phyloP scores from a whole-genome alignment of 139 green algal species.

The Tetradesmus obliquus region DNA sequence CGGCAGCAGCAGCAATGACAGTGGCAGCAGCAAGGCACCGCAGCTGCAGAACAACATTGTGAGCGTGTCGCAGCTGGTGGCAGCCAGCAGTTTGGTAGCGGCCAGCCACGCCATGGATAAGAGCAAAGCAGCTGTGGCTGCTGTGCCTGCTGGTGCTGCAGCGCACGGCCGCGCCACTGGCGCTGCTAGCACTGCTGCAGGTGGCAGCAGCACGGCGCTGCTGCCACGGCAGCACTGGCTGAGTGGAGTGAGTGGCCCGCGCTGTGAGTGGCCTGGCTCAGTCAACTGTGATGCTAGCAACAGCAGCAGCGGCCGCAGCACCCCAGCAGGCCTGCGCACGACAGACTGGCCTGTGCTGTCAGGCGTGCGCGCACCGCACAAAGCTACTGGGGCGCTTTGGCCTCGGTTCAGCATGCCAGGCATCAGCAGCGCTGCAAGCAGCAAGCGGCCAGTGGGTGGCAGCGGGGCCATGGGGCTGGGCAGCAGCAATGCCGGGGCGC shows the following conservation, averaged over 20 bases:
- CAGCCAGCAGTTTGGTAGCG: background rate
- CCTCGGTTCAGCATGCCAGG: background rate
- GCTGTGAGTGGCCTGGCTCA: background rate
- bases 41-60: background rate
- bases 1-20: background rate
- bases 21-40: background rate
- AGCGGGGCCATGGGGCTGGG: background rate
- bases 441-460: background rate
- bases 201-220: background rate
- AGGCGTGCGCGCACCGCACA: background rate
- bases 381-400: background rate
- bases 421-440: background rate
- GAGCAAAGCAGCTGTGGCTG: slow-evolving; percentile 27
- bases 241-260: slow-evolving; percentile 10
- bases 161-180: background rate
- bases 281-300: background rate
- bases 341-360: slow-evolving; percentile 28
- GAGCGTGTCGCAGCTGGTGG: background rate
- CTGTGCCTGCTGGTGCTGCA: slow-evolving; percentile 37
- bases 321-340: background rate
- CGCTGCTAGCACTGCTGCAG: too few species aligned
- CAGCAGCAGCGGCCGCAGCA: slow-evolving; percentile 42
- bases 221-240: slow-evolving; percentile 29
- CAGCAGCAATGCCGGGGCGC: slow-evolving; percentile 2
- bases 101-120: slow-evolving; percentile 7